phyloP scores from a whole-genome alignment of 148 eudicot species.

The Nepenthes mirabilis region DNA sequence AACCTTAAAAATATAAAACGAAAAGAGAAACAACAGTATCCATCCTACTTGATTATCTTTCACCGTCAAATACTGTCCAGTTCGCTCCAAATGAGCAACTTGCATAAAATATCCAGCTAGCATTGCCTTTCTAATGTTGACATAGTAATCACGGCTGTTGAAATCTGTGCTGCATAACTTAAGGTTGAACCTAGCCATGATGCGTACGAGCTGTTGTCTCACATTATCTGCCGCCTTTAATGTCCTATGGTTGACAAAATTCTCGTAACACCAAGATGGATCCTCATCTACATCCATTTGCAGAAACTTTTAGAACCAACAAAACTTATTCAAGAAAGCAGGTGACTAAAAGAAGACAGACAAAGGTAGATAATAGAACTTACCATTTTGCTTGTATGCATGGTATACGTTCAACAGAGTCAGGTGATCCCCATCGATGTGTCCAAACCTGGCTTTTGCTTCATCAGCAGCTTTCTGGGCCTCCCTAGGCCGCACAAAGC shows the following conservation, averaged over 20 bases:
- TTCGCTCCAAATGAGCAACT: constrained; percentile 90
- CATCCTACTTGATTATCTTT: constrained; percentile 70
- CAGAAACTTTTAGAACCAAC: not conserved
- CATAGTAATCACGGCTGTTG: constrained; percentile 86
- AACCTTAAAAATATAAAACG: not conserved
- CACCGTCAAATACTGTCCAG: constrained; percentile 86
- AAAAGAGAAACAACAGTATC: not conserved
- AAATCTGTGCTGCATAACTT: constrained; percentile 92
- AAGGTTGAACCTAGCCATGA: constrained; percentile 76
- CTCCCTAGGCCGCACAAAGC: constrained; percentile 99
- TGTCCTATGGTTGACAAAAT: constrained; percentile 71
- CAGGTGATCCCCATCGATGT: constrained; percentile 95
- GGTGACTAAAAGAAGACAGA: no score
- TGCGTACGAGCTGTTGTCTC: constrained; percentile 87
- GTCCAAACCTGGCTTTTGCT: constrained; percentile 79
- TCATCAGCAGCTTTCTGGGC: constrained; percentile 99
- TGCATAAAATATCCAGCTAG: constrained; percentile 99
- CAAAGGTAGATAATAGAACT: constrained; percentile 16
- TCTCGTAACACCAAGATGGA: constrained; percentile 87
- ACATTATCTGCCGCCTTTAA: constrained; percentile 91
- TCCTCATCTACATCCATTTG: constrained; percentile 52
- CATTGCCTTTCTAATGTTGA: constrained; percentile 96
- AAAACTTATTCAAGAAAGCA: no score
- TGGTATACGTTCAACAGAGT: constrained; percentile 91
- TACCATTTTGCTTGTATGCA: constrained; percentile 90